These are phyloP conservation scores for Arabis hirsuta DNA, from an alignment of 345 rosid species.

Conservation along the genomic window DNA sequence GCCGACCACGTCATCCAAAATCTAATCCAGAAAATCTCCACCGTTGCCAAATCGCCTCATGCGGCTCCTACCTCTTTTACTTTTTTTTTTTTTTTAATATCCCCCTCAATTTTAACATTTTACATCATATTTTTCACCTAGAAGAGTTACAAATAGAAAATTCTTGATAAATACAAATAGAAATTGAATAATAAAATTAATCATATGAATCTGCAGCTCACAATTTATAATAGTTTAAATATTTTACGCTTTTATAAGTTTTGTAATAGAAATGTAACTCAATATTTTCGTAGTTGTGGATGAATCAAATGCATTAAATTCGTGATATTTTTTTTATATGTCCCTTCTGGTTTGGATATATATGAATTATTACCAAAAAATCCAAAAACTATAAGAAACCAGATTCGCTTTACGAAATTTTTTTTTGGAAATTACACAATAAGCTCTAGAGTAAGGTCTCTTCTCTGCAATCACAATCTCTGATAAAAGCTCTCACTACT, in stretches of 20 bases:
- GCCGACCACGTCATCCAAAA: slow-evolving; percentile 39
- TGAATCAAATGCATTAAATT: no score
- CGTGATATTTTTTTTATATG: no score
- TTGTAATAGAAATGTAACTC: no score
- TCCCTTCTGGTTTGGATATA: slow-evolving; percentile 8
- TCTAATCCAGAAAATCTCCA: slow-evolving; percentile 44
- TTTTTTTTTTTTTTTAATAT: not conserved
- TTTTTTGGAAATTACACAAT: slow-evolving; percentile 12
- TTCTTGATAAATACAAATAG: no score
- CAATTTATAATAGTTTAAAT: no score
- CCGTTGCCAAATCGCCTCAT: slow-evolving; percentile 27
- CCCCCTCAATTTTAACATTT: not conserved
- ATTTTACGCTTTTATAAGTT: no score
- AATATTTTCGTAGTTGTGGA: no score
- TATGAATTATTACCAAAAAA: slow-evolving; percentile 24
- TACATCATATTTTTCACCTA: not conserved
- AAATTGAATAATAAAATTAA: no score
- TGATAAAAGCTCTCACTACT: slow-evolving; percentile 15
- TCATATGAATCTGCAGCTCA: no score
- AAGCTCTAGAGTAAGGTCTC: slow-evolving; percentile 19
- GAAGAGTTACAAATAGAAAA: no score
- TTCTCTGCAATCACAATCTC: slow-evolving; percentile 27
- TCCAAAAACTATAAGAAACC: slow-evolving; percentile 12
- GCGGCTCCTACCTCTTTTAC: not conserved
- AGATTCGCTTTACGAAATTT: no score